Evolutionary conservation across 441 rosid species (phyloP), one percentile per base, ranked within the genome.

Genomic region (Erodium texanum): DNA sequence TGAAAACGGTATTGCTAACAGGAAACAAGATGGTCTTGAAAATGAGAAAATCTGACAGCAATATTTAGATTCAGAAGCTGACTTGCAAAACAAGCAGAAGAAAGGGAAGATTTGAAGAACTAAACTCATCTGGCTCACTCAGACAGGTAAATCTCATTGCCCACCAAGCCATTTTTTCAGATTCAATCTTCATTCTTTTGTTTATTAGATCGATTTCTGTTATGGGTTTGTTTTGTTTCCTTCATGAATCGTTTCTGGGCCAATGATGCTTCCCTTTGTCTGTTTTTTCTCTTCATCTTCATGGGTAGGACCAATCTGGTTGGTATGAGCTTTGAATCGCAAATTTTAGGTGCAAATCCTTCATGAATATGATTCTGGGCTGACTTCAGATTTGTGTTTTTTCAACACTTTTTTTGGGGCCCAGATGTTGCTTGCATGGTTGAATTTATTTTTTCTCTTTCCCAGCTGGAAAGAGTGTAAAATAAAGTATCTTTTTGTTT

Each of bases 371-470:
- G 45, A 7, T 38, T 38, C 45, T 38, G 45, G 20, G 58, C 58
- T 50, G 58, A 50, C 58, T 50, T 50, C 1, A 38, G 58, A 50
- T 50, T 50, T 50, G 58, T n/a, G n/a, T 50, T 50, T 50, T 50
- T 50, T n/a, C 12, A 4, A 15, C 6, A 3, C 6, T 5, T 15
- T 14, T 48, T 50, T n/a, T n/a, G 58, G 58, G 58, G 5, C 18
- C 58, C 58, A 50, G 58, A 15, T 50, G 58, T 50, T 50, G 58
- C 58, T 50, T 50, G 58, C 19, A n/a, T 48, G 56, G 7, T 9
- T 15, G n/a, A n/a, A 7, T 50, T 50, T 50, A 16, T 16, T 16
- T 50, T 50, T 27, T 27, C 4, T 27, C 29, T 27, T 4, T 27
- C 29, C 12, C 19, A n/a, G 7, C 12, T 2, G 58, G 19, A n/a